phyloP scores from a whole-genome alignment of 306 rosid genomes.

The Vigna trinervia region DNA sequence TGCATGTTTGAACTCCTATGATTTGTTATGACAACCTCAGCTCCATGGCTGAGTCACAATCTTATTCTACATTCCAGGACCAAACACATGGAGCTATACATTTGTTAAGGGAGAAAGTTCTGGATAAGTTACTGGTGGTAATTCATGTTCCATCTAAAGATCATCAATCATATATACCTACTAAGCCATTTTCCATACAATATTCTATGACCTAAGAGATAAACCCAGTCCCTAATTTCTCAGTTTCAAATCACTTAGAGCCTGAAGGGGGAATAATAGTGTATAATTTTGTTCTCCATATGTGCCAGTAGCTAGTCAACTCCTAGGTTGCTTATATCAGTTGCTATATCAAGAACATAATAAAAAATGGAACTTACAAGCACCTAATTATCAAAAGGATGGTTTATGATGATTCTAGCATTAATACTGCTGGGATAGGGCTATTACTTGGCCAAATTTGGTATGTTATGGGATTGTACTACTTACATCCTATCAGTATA shows the following conservation, averaged over 20 bases:
- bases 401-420: neutral
- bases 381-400: neutral
- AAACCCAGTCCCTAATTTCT: neutral
- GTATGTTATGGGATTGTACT: neutral
- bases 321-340: neutral
- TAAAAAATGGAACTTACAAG: neutral
- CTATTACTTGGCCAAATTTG: slow-evolving; percentile 1
- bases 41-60: too few relatives aligned
- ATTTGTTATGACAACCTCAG: too few relatives aligned
- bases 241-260: neutral
- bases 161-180: too few relatives aligned
- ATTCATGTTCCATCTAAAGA: too few relatives aligned
- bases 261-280: neutral
- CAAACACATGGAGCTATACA: too few relatives aligned
- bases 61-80: too few relatives aligned
- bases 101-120: too few relatives aligned
- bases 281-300: neutral
- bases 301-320: neutral
- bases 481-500: neutral
- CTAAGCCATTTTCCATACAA: too few relatives aligned
- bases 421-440: neutral
- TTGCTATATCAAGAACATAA: neutral
- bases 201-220: neutral
- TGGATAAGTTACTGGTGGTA: too few relatives aligned
- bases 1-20: too few relatives aligned